Base-by-base conservation (phyloP, 345 rosid genomes). In the Durio zibethinus region DNA sequence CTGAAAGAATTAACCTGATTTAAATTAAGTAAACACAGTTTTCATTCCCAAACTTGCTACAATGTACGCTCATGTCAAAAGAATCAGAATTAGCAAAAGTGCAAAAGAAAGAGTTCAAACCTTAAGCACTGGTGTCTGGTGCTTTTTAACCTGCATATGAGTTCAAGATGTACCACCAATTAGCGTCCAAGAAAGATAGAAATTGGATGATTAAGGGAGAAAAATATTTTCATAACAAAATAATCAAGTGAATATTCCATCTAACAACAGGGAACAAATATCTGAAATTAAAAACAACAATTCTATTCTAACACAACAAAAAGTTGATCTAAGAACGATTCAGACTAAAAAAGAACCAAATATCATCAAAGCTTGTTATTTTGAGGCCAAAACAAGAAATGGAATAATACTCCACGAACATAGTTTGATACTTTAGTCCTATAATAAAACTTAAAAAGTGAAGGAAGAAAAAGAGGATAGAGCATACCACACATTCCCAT, bases 401-500 rank as follows among this genome's bases (percentile, higher is more conserved):
- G 50, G 48, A 5, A 35, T 62, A 27, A 2, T 36, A 64, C 45
- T 27, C 20, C 6, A 0, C 11, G 3, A 25, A 14, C 5, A 18
- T 18, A 45, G 12, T 63, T 63, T 10, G 31, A 42, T 25, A 25
- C 4, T 42, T 68, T 43, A 45, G 18, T 69, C 35, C 36, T 10
- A n/a, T 36, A 53, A 38, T 42, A 2, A 52, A 72, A 78, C 65
- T 47, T 36, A 31, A 23, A 33, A 71, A 23, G 12, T 1, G 35
- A 73, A n/a, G n/a, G 42, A n/a, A 31, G 16, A 40, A 9, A 73
- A 10, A 12, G 42, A 67, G 61, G 0, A 73, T 7, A 78, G 42
- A 53, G 73, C 86, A 20, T 80, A 96, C 97, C 93, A 70, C 83
- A 75, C 90, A 96, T 35, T 92, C 92, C 98, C 98, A 93, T 60